phyloP scores from a whole-genome alignment of 768 basidiomycete genomes.

The Neoboletus subvelutipes region DNA sequence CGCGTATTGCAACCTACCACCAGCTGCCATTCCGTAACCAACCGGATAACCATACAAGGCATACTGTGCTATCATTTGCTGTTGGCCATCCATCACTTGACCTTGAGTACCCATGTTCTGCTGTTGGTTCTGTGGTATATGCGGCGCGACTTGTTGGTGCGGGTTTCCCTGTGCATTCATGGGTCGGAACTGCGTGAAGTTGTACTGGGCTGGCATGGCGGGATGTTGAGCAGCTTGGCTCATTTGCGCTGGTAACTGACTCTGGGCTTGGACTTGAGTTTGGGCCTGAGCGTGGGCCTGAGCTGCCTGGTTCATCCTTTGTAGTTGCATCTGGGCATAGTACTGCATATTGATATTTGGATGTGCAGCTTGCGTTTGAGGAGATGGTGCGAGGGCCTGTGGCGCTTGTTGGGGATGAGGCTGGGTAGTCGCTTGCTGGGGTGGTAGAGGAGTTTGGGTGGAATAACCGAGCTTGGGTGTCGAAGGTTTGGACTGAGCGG shows the following conservation, averaged over 20 bases:
- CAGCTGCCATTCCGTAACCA: constrained; percentile 19
- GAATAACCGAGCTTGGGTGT: constrained; percentile 31
- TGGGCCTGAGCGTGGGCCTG: constrained; percentile 22
- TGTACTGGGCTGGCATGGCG: constrained; percentile 32
- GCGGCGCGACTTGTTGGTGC: constrained; percentile 24
- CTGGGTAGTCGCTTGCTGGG: constrained; percentile 23
- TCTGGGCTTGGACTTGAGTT: constrained; percentile 23
- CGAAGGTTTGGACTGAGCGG: constrained; percentile 28
- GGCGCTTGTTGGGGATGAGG: constrained; percentile 25
- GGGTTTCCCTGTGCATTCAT: constrained; percentile 28
- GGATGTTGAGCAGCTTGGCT: constrained; percentile 28
- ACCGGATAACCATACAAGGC: constrained; percentile 28
- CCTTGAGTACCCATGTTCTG: constrained; percentile 27
- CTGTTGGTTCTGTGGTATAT: constrained; percentile 30
- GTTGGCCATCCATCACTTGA: constrained; percentile 27
- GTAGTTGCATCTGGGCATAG: constrained; percentile 20
- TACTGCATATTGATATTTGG: constrained; percentile 18
- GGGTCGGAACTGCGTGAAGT: constrained; percentile 36
- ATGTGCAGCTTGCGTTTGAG: constrained; percentile 23
- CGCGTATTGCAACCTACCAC: constrained; percentile 23
- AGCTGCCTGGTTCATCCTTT: constrained; percentile 19
- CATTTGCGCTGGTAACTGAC: constrained; percentile 26
- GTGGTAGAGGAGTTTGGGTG: constrained; percentile 17
- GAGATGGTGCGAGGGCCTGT: constrained; percentile 20
- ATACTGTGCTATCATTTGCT: constrained; percentile 33